These are phyloP conservation scores for Mycena chlorophos DNA, from an alignment of 768 basidiomycete genomes.

Conservation along the genomic window DNA sequence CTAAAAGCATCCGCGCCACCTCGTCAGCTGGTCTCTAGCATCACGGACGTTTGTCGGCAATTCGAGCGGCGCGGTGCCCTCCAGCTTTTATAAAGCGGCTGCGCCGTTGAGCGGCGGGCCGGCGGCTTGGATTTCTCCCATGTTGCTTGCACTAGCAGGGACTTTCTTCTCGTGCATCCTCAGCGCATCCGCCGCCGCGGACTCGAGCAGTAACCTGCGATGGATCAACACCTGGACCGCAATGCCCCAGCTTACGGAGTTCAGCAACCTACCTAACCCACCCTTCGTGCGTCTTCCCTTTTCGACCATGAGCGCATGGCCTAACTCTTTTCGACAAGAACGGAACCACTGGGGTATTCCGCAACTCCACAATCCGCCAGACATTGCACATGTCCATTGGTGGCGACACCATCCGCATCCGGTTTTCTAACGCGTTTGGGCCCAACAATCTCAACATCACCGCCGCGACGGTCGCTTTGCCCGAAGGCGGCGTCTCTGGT, in stretches of 20 bases:
- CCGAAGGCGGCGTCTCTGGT: conserved; percentile 38
- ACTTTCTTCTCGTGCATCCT: background rate
- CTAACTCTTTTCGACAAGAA: conserved; percentile 24
- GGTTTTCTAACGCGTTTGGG: conserved; percentile 52
- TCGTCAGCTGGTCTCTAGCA: too few relatives aligned
- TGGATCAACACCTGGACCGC: conserved; percentile 40
- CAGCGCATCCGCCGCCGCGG: background rate
- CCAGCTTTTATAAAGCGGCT: background rate
- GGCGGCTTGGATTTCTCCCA: background rate
- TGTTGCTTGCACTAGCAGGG: background rate
- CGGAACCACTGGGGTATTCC: conserved; percentile 36
- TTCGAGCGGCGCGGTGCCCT: too few relatives aligned
- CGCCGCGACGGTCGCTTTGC: conserved; percentile 44
- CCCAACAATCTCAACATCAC: conserved; percentile 43
- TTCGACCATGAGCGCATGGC: background rate
- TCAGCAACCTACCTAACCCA: conserved; percentile 35
- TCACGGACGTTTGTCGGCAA: too few relatives aligned
- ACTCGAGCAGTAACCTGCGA: conserved; percentile 11
- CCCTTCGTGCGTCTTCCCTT: conserved; percentile 29
- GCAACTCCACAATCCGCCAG: conserved; percentile 50
- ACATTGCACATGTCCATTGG: conserved; percentile 46
- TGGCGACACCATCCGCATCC: conserved; percentile 41
- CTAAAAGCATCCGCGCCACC: too few relatives aligned
- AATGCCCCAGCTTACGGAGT: conserved; percentile 44
- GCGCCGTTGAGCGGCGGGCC: background rate